Conservation (phyloP, 2,329 filamentous ascomycete species). For the Ophidiomyces ophidiicola region DNA sequence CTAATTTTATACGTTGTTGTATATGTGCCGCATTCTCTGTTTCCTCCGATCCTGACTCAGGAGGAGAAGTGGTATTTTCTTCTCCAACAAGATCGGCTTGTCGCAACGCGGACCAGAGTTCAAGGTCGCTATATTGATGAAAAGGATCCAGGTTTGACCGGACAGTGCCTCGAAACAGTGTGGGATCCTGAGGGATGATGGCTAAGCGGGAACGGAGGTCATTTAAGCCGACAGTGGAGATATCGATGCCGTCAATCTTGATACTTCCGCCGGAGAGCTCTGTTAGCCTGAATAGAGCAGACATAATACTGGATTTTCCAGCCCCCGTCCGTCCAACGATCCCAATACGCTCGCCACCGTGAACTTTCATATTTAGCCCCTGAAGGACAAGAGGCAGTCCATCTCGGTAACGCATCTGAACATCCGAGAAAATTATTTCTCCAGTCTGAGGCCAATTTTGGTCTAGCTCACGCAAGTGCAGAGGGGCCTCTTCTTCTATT, state of each 20-base stretch:
- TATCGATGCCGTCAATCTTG: constrained; percentile 35
- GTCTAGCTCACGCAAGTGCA: constrained; percentile 60
- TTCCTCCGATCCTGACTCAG: constrained; percentile 15
- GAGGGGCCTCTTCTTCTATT: constrained; percentile 78
- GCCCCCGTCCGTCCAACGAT: constrained; percentile 37
- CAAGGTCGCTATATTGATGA: constrained; percentile 35
- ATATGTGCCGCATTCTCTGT: constrained; percentile 11
- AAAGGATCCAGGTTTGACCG: constrained; percentile 37
- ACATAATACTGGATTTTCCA: constrained; percentile 38
- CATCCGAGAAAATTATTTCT: constrained; percentile 62
- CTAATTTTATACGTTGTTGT: constrained; percentile 58
- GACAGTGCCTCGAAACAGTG: constrained; percentile 34
- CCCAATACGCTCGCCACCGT: constrained; percentile 37
- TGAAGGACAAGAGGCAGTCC: constrained; percentile 61
- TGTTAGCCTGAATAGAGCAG: constrained; percentile 34
- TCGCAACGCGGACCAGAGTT: constrained; percentile 37
- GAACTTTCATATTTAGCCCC: constrained; percentile 43
- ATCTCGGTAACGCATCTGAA: constrained; percentile 65
- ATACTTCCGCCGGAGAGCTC: constrained; percentile 32
- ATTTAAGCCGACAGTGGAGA: constrained; percentile 30
- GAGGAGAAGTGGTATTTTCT: constrained; percentile 33
- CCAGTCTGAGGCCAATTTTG: constrained; percentile 75
- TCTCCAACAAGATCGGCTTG: constrained; percentile 37
- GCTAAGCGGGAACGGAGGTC: constrained; percentile 34
- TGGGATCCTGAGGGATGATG: constrained; percentile 38